Percentiles rank a stretch among this genome's conserved stretches.
Evolutionary conservation across 148 eudicot genomes (phyloP).

Genomic region (Amaranthus palmeri): DNA sequence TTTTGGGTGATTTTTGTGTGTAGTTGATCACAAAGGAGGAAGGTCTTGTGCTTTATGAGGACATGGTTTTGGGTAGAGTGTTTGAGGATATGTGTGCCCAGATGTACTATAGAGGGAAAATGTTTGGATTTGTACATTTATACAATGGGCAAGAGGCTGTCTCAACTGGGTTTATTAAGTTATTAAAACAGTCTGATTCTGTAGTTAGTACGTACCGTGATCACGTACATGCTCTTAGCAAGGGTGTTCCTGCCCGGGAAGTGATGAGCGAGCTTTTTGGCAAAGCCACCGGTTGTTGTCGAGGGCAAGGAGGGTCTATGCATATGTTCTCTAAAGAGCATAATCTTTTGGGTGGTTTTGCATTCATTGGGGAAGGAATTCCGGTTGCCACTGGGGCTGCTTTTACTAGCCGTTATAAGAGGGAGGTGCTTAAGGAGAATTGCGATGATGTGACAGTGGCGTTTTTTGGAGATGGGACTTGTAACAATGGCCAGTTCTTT

Average conservation of each 20-base stretch:
- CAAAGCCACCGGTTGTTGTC: constrained; percentile 82
- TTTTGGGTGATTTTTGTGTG: constrained; percentile 15
- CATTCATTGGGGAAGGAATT: constrained; percentile 94
- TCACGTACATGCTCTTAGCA: constrained; percentile 85
- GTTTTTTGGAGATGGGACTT: constrained; percentile 90
- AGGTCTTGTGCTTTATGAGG: constrained; percentile 81
- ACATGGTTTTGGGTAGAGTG: constrained; percentile 71
- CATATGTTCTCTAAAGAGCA: constrained; percentile 95
- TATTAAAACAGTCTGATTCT: constrained; percentile 61
- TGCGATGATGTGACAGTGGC: constrained; percentile 88
- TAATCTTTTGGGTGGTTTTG: constrained; percentile 92
- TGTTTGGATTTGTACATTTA: constrained; percentile 93
- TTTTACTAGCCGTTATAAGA: constrained; percentile 65
- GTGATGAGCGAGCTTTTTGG: constrained; percentile 99
- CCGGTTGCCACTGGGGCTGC: constrained; percentile 97
- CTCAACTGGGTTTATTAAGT: constrained; percentile 89
- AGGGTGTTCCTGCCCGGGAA: constrained; percentile 75
- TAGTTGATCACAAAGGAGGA: constrained; percentile 90
- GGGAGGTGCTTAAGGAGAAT: constrained; percentile 72
- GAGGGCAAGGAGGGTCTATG: constrained; percentile 99
- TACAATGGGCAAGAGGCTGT: constrained; percentile 98
- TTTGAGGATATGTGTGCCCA: constrained; percentile 99
- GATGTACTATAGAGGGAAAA: constrained; percentile 94
- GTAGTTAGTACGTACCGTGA: constrained; percentile 89
- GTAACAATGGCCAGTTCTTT: constrained; percentile 91